Base-by-base conservation (phyloP, 129 eudicot species). In the Flaveria ramosissima region DNA sequence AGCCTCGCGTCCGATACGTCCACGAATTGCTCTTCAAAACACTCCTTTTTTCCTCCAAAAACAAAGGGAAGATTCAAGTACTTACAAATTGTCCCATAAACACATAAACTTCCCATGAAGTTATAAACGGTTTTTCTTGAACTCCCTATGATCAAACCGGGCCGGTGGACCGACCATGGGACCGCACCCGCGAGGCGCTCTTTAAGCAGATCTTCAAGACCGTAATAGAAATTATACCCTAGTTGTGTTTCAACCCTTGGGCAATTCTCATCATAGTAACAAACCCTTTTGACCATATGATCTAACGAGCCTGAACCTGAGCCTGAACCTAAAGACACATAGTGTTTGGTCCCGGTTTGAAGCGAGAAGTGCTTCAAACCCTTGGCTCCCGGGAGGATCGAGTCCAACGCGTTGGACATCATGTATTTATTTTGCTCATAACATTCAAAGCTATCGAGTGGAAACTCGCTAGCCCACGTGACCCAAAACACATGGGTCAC, bases 401-500 rank as follows among this genome's bases (percentile, higher is more conserved):
- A 86, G 80, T 85, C 76, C 70, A 93, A 57, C 50, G 85, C 95
- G 76, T 93, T 90, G 2, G 91, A 87, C 94, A 93, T 83, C 98
- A 93, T 93, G 53, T 77, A 77, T 75, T 71, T 88, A 77, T 93
- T 93, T 68, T 90, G 95, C 32, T 93, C 87, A 59, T 79, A 88
- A 64, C 98, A 90, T 74, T 90, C 96, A 12, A 21, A 45, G 74
- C 84, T 92, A 73, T 92, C 96, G n/a, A 92, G 69, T 5, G 90
- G 95, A 72, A 79, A 93, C 53, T 90, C 89, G 76, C 83, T 88
- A 41, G 96, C 95, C 98, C 98, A 93, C 39, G 96, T 90, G 82
- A 93, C 86, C 98, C 98, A 93, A 46, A 88, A 93, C 16, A 93
- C 76, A 81, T 93, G 98, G 53, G 98, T 93, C 68, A 81, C 88